These are phyloP conservation scores for Clavispora santaluciae DNA, from an alignment of 805 yeast species.

Conservation along the genomic window DNA sequence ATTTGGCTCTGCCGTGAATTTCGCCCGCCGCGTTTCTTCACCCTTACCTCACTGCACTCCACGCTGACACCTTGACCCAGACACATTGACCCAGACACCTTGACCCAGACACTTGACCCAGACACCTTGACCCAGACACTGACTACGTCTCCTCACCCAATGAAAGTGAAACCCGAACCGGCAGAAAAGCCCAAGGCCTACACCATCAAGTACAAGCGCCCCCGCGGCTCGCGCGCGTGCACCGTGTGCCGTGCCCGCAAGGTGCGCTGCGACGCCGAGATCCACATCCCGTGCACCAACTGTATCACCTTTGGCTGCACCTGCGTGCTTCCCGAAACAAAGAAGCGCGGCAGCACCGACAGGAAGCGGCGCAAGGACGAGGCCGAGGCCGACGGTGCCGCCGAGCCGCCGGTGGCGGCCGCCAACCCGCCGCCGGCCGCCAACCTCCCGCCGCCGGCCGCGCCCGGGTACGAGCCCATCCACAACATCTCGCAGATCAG, in stretches of 20 bases:
- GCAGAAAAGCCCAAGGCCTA: conserved; percentile 37
- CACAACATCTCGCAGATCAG: conserved; percentile 38
- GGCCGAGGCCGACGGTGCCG: not conserved
- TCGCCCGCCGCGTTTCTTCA: too few species aligned
- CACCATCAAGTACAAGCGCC: conserved; percentile 45
- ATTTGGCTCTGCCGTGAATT: too few species aligned
- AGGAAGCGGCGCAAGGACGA: not conserved
- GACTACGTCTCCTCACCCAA: too few species aligned
- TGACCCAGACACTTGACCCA: too few species aligned
- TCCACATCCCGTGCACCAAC: conserved; percentile 51
- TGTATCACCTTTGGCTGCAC: conserved; percentile 70
- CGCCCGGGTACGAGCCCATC: conserved; percentile 26
- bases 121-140: too few species aligned
- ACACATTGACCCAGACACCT: too few species aligned
- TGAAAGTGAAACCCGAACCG: not conserved
- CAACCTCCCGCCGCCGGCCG: not conserved
- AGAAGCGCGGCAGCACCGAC: conserved; percentile 31
- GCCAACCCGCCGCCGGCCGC: not conserved
- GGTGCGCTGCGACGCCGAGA: conserved; percentile 73
- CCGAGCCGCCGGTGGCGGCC: not conserved
- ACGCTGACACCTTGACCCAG: too few species aligned
- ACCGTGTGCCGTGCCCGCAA: conserved; percentile 73
- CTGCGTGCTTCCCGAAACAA: conserved; percentile 62
- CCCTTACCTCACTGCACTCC: too few species aligned
- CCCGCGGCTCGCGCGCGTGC: conserved; percentile 70